Evolutionary conservation across 2,329 filamentous ascomycete genomes (phyloP), one percentile per base, ranked within the genome.

Genomic region (Venturia effusa): DNA sequence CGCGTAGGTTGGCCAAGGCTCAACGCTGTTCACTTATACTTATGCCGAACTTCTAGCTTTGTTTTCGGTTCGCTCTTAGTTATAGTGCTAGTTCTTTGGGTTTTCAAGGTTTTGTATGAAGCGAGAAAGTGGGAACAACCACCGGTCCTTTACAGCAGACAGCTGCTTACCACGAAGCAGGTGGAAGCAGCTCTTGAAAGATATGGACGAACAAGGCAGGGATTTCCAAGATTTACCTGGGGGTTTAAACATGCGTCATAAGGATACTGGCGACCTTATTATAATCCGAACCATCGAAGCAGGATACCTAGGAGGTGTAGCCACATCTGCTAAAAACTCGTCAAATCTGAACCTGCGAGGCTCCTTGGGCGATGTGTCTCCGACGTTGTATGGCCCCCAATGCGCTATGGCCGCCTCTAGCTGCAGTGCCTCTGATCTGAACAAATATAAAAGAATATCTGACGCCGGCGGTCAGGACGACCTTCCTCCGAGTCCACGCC

Each of bases 221-320:
- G 67, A 73, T 60, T 73, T 73, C 51, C 74, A 72, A 63, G 69
- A 71, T 57, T 69, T 72, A 54, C 69, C 72, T 65, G 74, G 73
- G 19, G 61, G 57, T 1, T 24, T 40, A 10, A 32, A 13, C 11
- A 57, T 37, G 27, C 54, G 57, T 24, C 64, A 66, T 5, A 59
- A 64, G 61, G 59, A 64, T 40, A 54, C 75, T 63, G 74, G 74
- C 19, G 74, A 76, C 61, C 68, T 75, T 2, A 76, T 76, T 61
- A 74, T 74, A 59, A 68, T 76, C 54, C 73, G 74, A n/a, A 74
- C 74, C 64, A 73, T 76, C 40, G 74, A 76, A 67, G 74, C 74
- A 43, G 74, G 74, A n/a, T 76, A 74, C 68, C 75, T 70, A 61
- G 74, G 73, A 59, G 74, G 74, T 61, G 72, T 76, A 13, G 70